Conservation (phyloP, 768 basidiomycete species). For the Ramaria rubella region DNA sequence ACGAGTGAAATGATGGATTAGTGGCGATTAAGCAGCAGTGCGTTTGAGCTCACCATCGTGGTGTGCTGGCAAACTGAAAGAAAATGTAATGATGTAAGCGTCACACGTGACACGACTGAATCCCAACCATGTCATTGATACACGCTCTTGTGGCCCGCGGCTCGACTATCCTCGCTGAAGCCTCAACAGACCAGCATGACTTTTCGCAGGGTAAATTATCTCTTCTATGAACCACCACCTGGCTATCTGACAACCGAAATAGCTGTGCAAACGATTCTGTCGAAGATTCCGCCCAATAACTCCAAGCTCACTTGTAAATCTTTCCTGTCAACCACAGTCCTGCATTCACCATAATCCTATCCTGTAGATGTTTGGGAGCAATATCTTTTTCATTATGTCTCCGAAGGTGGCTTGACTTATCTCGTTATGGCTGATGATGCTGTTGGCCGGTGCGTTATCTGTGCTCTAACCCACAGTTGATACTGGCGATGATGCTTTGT, state of each 20-base stretch:
- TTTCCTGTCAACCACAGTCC: neutral
- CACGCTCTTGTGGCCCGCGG: constrained; percentile 79
- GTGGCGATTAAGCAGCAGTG: neutral
- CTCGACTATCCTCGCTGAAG: constrained; percentile 77
- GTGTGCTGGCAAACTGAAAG: constrained; percentile 32
- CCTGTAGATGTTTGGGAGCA: constrained; percentile 88
- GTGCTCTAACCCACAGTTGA: neutral
- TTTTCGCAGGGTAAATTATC: constrained; percentile 73
- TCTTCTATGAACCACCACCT: neutral
- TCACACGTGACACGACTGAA: constrained; percentile 24
- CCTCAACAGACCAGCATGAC: constrained; percentile 72
- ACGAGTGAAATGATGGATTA: neutral
- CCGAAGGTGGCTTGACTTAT: constrained; percentile 79
- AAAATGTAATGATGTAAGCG: constrained; percentile 24
- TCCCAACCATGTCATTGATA: constrained; percentile 42
- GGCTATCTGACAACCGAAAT: neutral
- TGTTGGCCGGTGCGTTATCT: constrained; percentile 63
- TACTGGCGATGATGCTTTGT: neutral
- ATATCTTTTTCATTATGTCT: constrained; percentile 91
- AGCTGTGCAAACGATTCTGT: constrained; percentile 86
- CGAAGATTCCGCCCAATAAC: constrained; percentile 91
- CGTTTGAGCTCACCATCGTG: constrained; percentile 2
- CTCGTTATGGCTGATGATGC: constrained; percentile 94
- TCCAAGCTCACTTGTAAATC: constrained; percentile 40
- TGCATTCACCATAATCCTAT: constrained; percentile 38